Percentiles rank a stretch among this genome's conserved stretches.
These are phyloP conservation scores for Aspergillus ostianus DNA, from an alignment of 495 filamentous ascomycete species.

Conservation along the genomic window DNA sequence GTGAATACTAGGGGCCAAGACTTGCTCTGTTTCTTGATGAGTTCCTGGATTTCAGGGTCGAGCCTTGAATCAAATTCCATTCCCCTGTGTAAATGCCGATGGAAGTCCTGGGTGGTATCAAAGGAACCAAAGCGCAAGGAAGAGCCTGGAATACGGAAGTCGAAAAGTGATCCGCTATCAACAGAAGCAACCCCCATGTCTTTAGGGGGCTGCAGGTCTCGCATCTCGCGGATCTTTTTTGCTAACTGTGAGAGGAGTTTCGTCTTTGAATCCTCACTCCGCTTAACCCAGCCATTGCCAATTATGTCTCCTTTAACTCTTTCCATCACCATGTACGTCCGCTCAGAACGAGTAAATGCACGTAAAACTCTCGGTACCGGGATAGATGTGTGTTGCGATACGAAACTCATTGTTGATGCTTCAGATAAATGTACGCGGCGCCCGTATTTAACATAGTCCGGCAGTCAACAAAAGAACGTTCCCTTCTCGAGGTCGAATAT, in stretches of 20 bases:
- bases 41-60: slow-evolving; percentile 32
- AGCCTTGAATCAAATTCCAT: slow-evolving; percentile 33
- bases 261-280: slow-evolving; percentile 38
- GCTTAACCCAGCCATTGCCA: slow-evolving; percentile 27
- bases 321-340: slow-evolving; percentile 53
- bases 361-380: slow-evolving; percentile 52
- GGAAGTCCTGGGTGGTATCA: slow-evolving; percentile 40
- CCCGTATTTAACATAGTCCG: slow-evolving; percentile 42
- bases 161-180: slow-evolving; percentile 41
- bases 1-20: slow-evolving; percentile 37
- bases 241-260: slow-evolving; percentile 46
- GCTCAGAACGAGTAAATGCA: slow-evolving; percentile 40
- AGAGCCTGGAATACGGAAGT: slow-evolving; percentile 32
- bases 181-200: slow-evolving; percentile 36
- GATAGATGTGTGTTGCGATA: slow-evolving; percentile 46
- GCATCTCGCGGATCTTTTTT: slow-evolving; percentile 39
- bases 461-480: slow-evolving; percentile 35
- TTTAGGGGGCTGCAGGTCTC: slow-evolving; percentile 33
- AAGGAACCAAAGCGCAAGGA: slow-evolving; percentile 43
- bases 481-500: slow-evolving; percentile 24
- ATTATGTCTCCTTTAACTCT: slow-evolving; percentile 46
- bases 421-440: slow-evolving; percentile 40
- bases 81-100: slow-evolving; percentile 38
- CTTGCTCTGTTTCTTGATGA: slow-evolving; percentile 36
- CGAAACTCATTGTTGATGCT: slow-evolving; percentile 47